Base-by-base conservation (phyloP, 371 early-diverging fungal genomes). In the Mortierella sp. region DNA sequence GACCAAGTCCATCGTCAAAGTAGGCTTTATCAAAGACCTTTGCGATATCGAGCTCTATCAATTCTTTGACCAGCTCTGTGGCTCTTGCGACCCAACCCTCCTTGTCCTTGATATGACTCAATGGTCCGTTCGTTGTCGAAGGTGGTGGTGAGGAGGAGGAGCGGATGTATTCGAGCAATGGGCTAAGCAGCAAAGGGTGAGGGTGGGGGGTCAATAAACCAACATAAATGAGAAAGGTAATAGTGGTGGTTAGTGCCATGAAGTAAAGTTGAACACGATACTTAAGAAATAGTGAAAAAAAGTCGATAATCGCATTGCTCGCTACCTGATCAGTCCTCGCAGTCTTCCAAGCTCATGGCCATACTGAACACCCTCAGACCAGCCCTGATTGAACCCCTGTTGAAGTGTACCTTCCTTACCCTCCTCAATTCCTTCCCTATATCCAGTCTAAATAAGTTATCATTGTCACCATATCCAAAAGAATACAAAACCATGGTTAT, bases 331-430 rank as follows among this genome's bases (percentile, higher is more conserved):
- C 74, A 86, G 55, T 0, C 87, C 87, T 26, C 87, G 80, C 55
- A 86, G 79, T 76, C 74, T 74, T 21, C 87, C 87, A 38, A 86
- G 42, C 10, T 82, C 80, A 75, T 86, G 71, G 19, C 87, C 87
- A 31, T 86, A 82, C 14, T 82, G 77, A 9, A 82, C 80, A n/a
- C 87, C 87, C 45, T 86, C 87, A 47, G 82, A 60, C 87, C 87
- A 86, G 7, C 87, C 87, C 26, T 80, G 87, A 73, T 86, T 82
- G 63, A 86, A 86, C n/a, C 87, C 87, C n/a, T 82, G 60, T 47
- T 86, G 87, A 16, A 86, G 45, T 3, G 83, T 86, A 0, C 68
- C 78, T 55, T 86, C 87, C 38, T 86, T 86, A 0, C 87, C 87
- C 71, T 86, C 87, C 48, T 86, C 87, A 71, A 86, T 86, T 7